These are phyloP conservation scores for Aspergillus persii DNA, from an alignment of 2,329 filamentous ascomycete genomes.

Conservation along the genomic window DNA sequence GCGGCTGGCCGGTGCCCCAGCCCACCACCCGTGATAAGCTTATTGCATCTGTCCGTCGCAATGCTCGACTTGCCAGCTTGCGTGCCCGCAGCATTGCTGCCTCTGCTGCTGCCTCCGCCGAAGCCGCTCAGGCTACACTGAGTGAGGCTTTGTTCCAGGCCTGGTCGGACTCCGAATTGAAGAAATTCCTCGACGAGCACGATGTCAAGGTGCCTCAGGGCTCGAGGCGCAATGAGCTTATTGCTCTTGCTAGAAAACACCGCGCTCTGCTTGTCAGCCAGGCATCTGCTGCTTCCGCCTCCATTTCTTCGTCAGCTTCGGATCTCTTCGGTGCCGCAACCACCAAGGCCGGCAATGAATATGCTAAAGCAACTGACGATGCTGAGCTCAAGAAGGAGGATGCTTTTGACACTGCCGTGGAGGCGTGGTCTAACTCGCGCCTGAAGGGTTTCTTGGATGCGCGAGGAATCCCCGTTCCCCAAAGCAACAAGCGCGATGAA, in stretches of 20 bases:
- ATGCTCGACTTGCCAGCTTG: slow-evolving; percentile 75
- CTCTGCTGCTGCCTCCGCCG: slow-evolving; percentile 63
- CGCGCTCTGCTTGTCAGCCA: slow-evolving; percentile 58
- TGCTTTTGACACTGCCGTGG: slow-evolving; percentile 62
- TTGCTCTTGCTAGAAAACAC: slow-evolving; percentile 86
- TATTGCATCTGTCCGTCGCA: slow-evolving; percentile 84
- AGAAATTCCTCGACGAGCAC: slow-evolving; percentile 91
- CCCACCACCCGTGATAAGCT: slow-evolving; percentile 81
- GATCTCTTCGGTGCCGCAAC: slow-evolving; percentile 66
- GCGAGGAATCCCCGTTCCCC: slow-evolving; percentile 72
- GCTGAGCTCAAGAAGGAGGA: slow-evolving; percentile 62
- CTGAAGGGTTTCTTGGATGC: slow-evolving; percentile 77
- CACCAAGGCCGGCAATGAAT: slow-evolving; percentile 72
- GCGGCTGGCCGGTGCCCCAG: slow-evolving; percentile 83
- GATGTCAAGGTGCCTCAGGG: slow-evolving; percentile 87
- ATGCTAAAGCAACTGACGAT: slow-evolving; percentile 70
- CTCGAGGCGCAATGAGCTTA: slow-evolving; percentile 82
- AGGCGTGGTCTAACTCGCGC: slow-evolving; percentile 70
- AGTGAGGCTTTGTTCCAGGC: slow-evolving; percentile 82
- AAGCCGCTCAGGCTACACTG: slow-evolving; percentile 69
- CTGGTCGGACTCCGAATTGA: slow-evolving; percentile 87
- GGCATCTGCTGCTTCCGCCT: slow-evolving; percentile 53
- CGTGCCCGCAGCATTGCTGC: slow-evolving; percentile 62
- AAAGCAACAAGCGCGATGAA: slow-evolving; percentile 68
- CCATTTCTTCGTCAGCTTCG: slow-evolving; percentile 47